Conservation (phyloP, 345 rosid genomes). For the Conringia planisiliqua region DNA sequence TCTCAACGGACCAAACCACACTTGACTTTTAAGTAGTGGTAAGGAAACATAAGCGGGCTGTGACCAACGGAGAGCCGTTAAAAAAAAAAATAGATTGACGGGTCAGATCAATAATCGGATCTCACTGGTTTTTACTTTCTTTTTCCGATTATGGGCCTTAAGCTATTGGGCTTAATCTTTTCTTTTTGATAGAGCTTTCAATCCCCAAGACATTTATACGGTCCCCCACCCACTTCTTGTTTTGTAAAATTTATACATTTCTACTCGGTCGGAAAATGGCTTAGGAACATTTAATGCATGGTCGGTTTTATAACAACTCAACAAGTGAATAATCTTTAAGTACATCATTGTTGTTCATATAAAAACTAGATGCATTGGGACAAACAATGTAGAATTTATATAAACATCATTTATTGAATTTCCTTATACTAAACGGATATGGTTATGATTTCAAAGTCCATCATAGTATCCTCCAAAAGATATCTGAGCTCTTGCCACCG, state of each 20-base stretch:
- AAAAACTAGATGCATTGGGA: background rate
- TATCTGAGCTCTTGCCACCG: constrained; percentile 72
- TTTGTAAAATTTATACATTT: no score
- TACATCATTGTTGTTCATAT: background rate
- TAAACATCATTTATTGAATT: background rate
- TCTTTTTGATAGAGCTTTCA: no score
- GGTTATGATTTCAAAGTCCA: constrained; percentile 5
- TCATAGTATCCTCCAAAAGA: constrained; percentile 77
- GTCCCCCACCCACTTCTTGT: no score
- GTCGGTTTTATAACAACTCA: background rate
- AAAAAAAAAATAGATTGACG: background rate
- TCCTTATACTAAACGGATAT: background rate
- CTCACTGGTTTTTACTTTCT: background rate
- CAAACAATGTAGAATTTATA: background rate
- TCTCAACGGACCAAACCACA: constrained; percentile 10
- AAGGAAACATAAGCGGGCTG: background rate
- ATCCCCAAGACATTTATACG: no score
- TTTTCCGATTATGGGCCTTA: background rate
- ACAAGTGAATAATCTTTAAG: background rate
- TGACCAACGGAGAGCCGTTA: background rate
- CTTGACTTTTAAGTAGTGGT: background rate
- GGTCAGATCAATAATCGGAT: background rate
- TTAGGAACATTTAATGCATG: background rate
- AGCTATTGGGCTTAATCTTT: background rate
- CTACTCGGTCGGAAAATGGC: background rate